A percentile compares a stretch with the other conserved stretches of the same genome.
phyloP scores from a whole-genome alignment of 129 eudicot species.

The Flaveria bidentis region DNA sequence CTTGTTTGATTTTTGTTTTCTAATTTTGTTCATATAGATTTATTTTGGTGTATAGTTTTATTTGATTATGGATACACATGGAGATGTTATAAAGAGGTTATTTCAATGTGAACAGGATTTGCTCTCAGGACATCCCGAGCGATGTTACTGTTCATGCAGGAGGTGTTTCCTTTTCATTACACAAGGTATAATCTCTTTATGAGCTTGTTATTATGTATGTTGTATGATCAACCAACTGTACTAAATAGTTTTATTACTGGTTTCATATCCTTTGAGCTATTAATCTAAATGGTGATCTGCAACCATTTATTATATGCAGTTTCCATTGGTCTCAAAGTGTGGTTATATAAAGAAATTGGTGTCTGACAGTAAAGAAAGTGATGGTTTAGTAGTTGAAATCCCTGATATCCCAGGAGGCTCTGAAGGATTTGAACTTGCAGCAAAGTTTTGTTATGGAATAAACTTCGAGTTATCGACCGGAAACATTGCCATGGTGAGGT shows the following conservation, averaged over 20 bases:
- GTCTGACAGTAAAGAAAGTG: slow-evolving; percentile 44
- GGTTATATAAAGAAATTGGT: slow-evolving; percentile 68
- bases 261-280: not conserved
- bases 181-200: slow-evolving; percentile 58
- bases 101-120: slow-evolving; percentile 56
- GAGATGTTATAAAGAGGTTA: not conserved
- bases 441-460: slow-evolving; percentile 90
- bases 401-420: slow-evolving; percentile 83
- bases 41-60: not conserved
- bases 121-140: slow-evolving; percentile 81
- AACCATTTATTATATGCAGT: slow-evolving; percentile 43
- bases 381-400: slow-evolving; percentile 49
- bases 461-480: slow-evolving; percentile 74
- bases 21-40: not conserved
- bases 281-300: slow-evolving; percentile 4
- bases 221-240: not conserved
- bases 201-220: not conserved
- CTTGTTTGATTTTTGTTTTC: no score
- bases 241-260: no score
- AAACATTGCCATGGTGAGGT: slow-evolving; percentile 79
- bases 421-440: slow-evolving; percentile 87
- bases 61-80: not conserved
- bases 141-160: slow-evolving; percentile 71
- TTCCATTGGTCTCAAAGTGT: slow-evolving; percentile 84
- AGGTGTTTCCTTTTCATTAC: slow-evolving; percentile 79